Evolutionary conservation across 495 filamentous ascomycete genomes (phyloP), one percentile per base, ranked within the genome.

Genomic region (Trichocladium antarcticum): DNA sequence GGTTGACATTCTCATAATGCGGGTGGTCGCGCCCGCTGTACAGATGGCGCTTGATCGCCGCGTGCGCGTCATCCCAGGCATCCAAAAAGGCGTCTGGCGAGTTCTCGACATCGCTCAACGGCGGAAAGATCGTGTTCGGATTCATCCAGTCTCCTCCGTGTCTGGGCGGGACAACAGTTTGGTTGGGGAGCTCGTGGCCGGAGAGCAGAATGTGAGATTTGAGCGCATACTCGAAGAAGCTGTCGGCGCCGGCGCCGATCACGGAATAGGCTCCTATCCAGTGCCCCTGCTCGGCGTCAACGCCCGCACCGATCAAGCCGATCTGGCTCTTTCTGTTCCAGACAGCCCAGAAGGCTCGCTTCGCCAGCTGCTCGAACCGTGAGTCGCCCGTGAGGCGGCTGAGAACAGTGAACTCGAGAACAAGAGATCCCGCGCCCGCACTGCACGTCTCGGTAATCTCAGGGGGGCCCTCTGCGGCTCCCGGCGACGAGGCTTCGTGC

Each of bases 201-300:
- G 90, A 94, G 15, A 96, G 77, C 8, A 98, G 68, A 52, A 98
- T 83, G 55, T 93, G 81, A 2, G 89, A 84, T 61, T 98, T 98
- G 60, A 95, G 75, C 1, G 92, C 92, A 61, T 98, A 98, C 68
- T 98, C 92, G 57, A 90, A 97, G 68, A 97, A 98, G 68, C 89
- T 95, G 64, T 97, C 92, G 54, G 93, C 84, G 15, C 92, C 93
- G 1, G 92, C 92, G 32, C 92, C 92, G 57, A 98, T 90, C 14
- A 93, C 92, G 17, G 90, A 78, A 60, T 83, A 89, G 6, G 87
- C 76, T 24, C 82, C 82, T 43, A 89, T 82, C 92, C 92, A 98
- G 50, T 85, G 76, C 0, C 92, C 92, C 24, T 77, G 83, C 57
- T 98, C 92, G 7, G 85, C 86, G 69, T 97, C 90, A 48, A 98